Conservation (phyloP, 441 rosid genomes). For the Pelargonium myrrhifolium region DNA sequence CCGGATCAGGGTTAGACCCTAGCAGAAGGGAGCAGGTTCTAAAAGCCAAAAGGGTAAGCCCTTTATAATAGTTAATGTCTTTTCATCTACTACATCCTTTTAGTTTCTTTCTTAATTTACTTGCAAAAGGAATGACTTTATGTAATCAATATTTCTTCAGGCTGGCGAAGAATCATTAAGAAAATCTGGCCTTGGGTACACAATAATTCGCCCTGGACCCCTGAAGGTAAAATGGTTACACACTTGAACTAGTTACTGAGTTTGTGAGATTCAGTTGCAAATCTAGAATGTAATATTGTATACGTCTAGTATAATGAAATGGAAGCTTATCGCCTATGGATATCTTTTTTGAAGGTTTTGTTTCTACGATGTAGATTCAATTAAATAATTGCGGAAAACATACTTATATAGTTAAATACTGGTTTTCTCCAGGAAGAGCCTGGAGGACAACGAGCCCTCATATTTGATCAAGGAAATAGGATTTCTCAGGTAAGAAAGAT, state of each 20-base stretch:
- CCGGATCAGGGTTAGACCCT: slow-evolving; percentile 83
- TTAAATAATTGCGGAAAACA: no score
- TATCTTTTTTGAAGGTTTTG: no score
- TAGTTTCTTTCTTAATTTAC: slow-evolving; percentile 5
- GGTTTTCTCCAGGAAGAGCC: slow-evolving; percentile 73
- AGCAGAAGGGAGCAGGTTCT: slow-evolving; percentile 90
- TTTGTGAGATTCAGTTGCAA: background rate
- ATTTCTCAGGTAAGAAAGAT: slow-evolving; percentile 58
- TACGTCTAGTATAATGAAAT: no score
- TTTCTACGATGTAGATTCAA: no score
- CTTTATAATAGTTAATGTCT: slow-evolving; percentile 11
- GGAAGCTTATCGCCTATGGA: no score
- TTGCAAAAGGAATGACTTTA: background rate
- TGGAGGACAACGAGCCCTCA: slow-evolving; percentile 92
- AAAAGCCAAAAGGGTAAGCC: slow-evolving; percentile 79
- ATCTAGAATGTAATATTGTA: no score
- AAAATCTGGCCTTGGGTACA: slow-evolving; percentile 93
- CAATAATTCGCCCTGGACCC: slow-evolving; percentile 92
- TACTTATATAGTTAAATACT: slow-evolving; percentile 4
- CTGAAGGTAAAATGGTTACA: slow-evolving; percentile 39
- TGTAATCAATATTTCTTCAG: slow-evolving; percentile 29
- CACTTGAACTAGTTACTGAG: background rate
- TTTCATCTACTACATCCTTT: background rate
- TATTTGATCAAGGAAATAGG: slow-evolving; percentile 94
- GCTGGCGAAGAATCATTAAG: slow-evolving; percentile 92